Evolutionary conservation across 140 eudicot species (phyloP).

Genomic region (Ambrosia hybrid): DNA sequence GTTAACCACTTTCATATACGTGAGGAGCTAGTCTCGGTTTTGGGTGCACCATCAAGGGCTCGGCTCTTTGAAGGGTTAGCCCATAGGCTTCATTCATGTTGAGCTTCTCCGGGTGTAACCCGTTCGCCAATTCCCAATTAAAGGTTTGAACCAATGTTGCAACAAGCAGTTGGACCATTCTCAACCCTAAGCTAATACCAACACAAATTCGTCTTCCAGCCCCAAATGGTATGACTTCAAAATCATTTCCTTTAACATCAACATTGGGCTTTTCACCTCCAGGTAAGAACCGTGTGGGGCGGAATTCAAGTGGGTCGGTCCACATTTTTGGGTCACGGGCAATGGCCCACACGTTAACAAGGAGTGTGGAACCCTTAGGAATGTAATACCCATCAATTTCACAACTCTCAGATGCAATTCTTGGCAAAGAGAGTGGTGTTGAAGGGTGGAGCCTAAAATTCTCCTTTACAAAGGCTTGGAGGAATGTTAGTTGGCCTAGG

Average conservation of each 20-base stretch:
- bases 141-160: slow-evolving; percentile 73
- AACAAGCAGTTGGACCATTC: slow-evolving; percentile 69
- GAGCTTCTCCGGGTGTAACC: slow-evolving; percentile 38
- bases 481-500: slow-evolving; percentile 48
- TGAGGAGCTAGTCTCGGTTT: slow-evolving; percentile 52
- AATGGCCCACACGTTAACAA: slow-evolving; percentile 92
- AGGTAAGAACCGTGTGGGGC: slow-evolving; percentile 57
- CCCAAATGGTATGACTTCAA: slow-evolving; percentile 82
- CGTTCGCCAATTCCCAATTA: slow-evolving; percentile 59
- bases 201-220: slow-evolving; percentile 90
- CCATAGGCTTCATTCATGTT: slow-evolving; percentile 93
- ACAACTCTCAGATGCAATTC: slow-evolving; percentile 58
- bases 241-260: slow-evolving; percentile 70
- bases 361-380: slow-evolving; percentile 67
- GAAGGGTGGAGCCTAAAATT: slow-evolving; percentile 85
- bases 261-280: slow-evolving; percentile 65
- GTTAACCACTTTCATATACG: slow-evolving; percentile 34
- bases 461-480: slow-evolving; percentile 79
- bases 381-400: slow-evolving; percentile 62
- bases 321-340: slow-evolving; percentile 76
- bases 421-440: slow-evolving; percentile 83
- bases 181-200: slow-evolving; percentile 71
- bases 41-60: slow-evolving; percentile 69
- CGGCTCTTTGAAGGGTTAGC: slow-evolving; percentile 73
- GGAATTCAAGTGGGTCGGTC: slow-evolving; percentile 66